phyloP scores from a whole-genome alignment of 225 moss, liverwort and hornwort species.

The Sphagnum contortum region DNA sequence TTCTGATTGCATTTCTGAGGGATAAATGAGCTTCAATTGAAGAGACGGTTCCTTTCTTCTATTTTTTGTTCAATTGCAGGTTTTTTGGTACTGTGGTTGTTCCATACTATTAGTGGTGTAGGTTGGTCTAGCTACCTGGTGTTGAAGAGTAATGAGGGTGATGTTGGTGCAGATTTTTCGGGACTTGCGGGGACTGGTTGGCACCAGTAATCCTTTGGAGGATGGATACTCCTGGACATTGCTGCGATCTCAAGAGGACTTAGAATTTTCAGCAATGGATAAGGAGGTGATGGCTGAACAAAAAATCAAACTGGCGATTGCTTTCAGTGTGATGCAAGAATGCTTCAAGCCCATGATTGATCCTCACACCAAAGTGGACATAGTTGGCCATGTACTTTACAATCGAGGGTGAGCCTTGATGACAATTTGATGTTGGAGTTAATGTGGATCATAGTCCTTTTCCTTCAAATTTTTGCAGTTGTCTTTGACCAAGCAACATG shows the following conservation, averaged over 20 bases:
- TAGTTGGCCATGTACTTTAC: conserved; percentile 77
- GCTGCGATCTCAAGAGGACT: conserved; percentile 72
- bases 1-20: too few species aligned
- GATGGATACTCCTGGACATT: conserved; percentile 75
- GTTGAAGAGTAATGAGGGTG: too few species aligned
- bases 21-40: too few species aligned
- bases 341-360: conserved; percentile 96
- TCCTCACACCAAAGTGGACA: conserved; percentile 78
- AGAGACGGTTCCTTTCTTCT: too few species aligned
- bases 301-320: conserved; percentile 83
- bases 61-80: too few species aligned
- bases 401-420: conserved; percentile 59
- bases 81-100: too few species aligned
- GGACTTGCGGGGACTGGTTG: conserved; percentile 68
- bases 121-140: too few species aligned
- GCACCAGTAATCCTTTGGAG: conserved; percentile 48
- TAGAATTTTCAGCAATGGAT: conserved; percentile 29
- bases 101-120: too few species aligned
- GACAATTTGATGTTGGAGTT: too few species aligned
- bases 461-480: too few species aligned
- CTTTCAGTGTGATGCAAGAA: conserved; percentile 89
- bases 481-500: too few species aligned
- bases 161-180: conserved; percentile 49
- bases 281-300: conserved; percentile 65
- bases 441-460: too few species aligned